These are phyloP conservation scores for Leccinum arenicola DNA, from an alignment of 768 basidiomycete genomes.

Conservation along the genomic window DNA sequence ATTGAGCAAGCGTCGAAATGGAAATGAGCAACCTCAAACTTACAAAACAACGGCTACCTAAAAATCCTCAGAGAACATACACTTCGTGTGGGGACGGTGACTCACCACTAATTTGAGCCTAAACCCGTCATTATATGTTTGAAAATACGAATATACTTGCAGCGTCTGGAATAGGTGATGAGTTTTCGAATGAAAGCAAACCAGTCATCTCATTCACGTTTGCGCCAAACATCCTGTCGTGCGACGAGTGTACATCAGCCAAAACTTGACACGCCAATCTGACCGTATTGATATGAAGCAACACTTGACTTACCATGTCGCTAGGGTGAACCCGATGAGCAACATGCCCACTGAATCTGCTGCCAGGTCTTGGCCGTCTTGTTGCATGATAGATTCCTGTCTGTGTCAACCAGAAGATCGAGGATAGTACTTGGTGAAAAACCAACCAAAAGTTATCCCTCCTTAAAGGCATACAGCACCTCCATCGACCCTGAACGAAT, in stretches of 20 bases:
- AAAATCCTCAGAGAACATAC: not conserved
- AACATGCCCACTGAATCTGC: slow-evolving; percentile 8
- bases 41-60: slow-evolving; percentile 10
- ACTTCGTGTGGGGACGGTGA: not conserved
- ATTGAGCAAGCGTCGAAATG: not conserved
- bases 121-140: slow-evolving; percentile 1
- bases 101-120: slow-evolving; percentile 11
- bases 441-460: not conserved
- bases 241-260: not conserved
- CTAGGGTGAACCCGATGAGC: slow-evolving; percentile 11
- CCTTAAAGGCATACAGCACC: not conserved
- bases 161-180: slow-evolving; percentile 4
- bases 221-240: slow-evolving; percentile 12
- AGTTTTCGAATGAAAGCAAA: not conserved
- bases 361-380: not conserved
- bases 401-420: not conserved
- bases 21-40: not conserved
- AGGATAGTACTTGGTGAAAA: not conserved
- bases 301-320: slow-evolving; percentile 10
- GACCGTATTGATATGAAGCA: not conserved
- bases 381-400: not conserved
- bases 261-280: not conserved
- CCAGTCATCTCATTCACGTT: slow-evolving; percentile 1
- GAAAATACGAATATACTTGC: slow-evolving; percentile 10
- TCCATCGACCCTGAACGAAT: not conserved